These are phyloP conservation scores for Spirogloea muscicola DNA, from an alignment of 139 green algal genomes.

Conservation along the genomic window DNA sequence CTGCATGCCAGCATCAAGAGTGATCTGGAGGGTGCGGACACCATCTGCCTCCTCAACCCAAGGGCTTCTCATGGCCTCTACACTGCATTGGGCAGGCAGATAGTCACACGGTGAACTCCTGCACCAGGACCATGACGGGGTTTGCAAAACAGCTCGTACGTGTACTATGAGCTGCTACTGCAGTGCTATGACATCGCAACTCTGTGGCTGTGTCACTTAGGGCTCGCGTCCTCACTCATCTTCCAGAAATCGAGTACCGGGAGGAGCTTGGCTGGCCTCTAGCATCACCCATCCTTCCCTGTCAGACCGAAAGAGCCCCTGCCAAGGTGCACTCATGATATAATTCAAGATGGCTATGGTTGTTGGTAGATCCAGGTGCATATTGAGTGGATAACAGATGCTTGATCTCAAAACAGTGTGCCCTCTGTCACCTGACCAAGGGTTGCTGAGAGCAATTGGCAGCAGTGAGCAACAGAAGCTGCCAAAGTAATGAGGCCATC, in stretches of 20 bases:
- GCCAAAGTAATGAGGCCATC: too few relatives aligned
- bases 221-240: slow-evolving; percentile 19
- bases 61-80: slow-evolving; percentile 19
- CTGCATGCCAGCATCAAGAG: background rate
- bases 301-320: slow-evolving; percentile 18
- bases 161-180: background rate
- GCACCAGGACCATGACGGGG: background rate
- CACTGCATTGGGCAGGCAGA: background rate
- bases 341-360: background rate
- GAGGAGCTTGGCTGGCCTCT: slow-evolving; percentile 2
- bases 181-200: too few relatives aligned
- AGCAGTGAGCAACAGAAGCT: too few relatives aligned
- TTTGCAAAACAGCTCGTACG: background rate
- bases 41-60: background rate
- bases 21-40: background rate
- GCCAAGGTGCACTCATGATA: background rate
- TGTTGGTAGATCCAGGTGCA: background rate
- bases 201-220: too few relatives aligned
- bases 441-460: too few relatives aligned
- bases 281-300: slow-evolving; percentile 7
- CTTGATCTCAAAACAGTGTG: too few relatives aligned
- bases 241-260: background rate
- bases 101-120: background rate
- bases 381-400: background rate
- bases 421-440: too few relatives aligned